A percentile compares a stretch with the other conserved stretches of the same genome.
Evolutionary conservation across 306 rosid genomes (phyloP).

Genomic region (Cyamopsis tetragonoloba): DNA sequence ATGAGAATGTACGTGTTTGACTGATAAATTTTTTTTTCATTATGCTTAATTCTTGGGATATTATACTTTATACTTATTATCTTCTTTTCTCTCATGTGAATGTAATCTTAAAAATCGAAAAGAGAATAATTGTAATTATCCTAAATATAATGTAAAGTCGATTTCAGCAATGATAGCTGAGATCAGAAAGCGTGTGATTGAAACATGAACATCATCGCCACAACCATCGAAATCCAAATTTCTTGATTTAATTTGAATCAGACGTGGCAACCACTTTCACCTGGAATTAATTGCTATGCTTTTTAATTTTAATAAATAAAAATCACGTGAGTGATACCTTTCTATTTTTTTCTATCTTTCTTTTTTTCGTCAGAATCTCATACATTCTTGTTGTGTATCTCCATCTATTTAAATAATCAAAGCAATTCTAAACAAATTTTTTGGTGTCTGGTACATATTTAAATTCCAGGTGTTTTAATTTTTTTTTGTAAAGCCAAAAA

Average conservation of each 20-base stretch:
- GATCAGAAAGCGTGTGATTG: background rate
- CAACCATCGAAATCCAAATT: background rate
- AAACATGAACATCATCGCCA: background rate
- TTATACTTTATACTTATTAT: no score
- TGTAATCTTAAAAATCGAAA: no score
- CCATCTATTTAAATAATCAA: background rate
- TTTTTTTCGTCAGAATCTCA: background rate
- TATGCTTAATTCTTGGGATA: no score
- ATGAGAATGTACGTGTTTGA: no score
- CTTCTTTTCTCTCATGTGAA: no score
- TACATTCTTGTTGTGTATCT: background rate
- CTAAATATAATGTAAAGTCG: background rate
- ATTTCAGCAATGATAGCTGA: background rate
- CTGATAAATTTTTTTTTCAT: no score
- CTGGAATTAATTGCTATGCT: background rate
- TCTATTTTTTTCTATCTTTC: background rate
- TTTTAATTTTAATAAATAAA: background rate
- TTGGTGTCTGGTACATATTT: no score
- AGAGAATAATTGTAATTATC: no score
- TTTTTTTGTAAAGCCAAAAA: no score
- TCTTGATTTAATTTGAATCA: background rate
- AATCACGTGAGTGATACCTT: background rate
- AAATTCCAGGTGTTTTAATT: no score
- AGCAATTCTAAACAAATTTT: background rate
- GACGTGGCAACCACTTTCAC: slow-evolving; percentile 6